Base-by-base conservation (phyloP, 805 yeast species). In the Teunomyces gatunensis region DNA sequence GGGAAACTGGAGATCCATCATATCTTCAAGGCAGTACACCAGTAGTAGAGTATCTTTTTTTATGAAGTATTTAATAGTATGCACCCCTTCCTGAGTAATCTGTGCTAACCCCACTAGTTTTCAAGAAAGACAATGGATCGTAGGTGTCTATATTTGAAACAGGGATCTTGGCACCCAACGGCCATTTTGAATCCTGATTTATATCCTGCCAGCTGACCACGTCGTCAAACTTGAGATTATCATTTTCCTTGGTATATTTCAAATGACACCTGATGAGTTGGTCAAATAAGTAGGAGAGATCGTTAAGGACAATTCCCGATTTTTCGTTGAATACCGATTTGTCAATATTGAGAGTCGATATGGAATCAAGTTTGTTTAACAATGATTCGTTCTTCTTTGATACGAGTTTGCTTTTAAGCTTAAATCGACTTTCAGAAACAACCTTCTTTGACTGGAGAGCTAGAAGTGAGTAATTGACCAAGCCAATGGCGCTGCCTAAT, bases 1-100 rank as follows among this genome's bases (percentile, higher is more conserved):
- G 69, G 79, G 15, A 76, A 77, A 51, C 76, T 75, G 45, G 89
- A 83, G 47, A 72, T 85, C 20, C 79, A 78, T 42, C 69, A 79
- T 3, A 77, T 83, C 2, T 83, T 84, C 59, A 75, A 52, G 46
- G 49, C 65, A 17, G 44, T 56, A 9, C 50, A 44, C 34, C 54
- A 42, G 46, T 5, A 11, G 15, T 5, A 11, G 15, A 20, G 15
- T 20, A 36, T 21, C 3, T 23, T 20, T 20, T 5, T 23, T 20
- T 20, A 39, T 4, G 17, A 27, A 12, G 27, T 39, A 17, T 28
- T 28, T 46, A 52, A 32, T 42, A 52, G 37, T 53, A 53, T 5
- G 48, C 50, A 3, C 49, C 54, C 21, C 46, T 23, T 18, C 46
- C 46, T 15, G 35, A 10, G 23, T 46, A 47, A 12, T 44, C 47